Percentiles rank a stretch among this genome's conserved stretches.
These are phyloP conservation scores for Neurospora crassa DNA, from an alignment of 2,329 filamentous ascomycete species.

Conservation along the genomic window DNA sequence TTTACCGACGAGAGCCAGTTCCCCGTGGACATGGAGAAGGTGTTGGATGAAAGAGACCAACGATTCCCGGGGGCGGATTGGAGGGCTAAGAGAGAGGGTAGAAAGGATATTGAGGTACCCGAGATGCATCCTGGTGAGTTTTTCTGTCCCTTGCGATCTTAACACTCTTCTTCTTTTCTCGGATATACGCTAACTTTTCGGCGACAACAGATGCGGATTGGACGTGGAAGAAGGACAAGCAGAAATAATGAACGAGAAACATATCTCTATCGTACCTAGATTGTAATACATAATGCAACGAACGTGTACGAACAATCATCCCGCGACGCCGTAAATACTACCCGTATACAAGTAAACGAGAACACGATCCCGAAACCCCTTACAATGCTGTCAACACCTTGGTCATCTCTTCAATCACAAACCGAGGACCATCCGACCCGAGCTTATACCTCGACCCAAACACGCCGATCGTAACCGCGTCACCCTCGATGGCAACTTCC, in stretches of 20 bases:
- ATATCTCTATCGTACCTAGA: background rate
- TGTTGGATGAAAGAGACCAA: conserved; percentile 34
- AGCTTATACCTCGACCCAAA: conserved; percentile 12
- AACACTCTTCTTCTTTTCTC: background rate
- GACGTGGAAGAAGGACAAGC: conserved; percentile 13
- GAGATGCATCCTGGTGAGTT: conserved; percentile 31
- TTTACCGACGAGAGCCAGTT: conserved; percentile 40
- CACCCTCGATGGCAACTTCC: conserved; percentile 12
- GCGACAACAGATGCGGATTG: conserved; percentile 12
- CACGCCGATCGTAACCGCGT: conserved; percentile 15
- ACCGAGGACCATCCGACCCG: background rate
- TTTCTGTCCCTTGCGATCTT: too few species aligned
- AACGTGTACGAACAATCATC: background rate
- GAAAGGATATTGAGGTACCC: conserved; percentile 32
- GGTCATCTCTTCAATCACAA: conserved; percentile 6
- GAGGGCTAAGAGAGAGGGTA: conserved; percentile 32
- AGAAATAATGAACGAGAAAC: background rate
- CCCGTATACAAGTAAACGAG: background rate
- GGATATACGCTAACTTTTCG: background rate
- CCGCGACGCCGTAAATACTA: background rate
- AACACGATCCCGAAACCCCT: background rate
- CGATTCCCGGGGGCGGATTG: conserved; percentile 35
- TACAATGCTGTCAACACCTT: background rate
- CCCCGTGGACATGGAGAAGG: conserved; percentile 32
- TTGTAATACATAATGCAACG: background rate